Evolutionary conservation across 305 asterid species (phyloP).

Genomic region (Fraxinus paxiana): DNA sequence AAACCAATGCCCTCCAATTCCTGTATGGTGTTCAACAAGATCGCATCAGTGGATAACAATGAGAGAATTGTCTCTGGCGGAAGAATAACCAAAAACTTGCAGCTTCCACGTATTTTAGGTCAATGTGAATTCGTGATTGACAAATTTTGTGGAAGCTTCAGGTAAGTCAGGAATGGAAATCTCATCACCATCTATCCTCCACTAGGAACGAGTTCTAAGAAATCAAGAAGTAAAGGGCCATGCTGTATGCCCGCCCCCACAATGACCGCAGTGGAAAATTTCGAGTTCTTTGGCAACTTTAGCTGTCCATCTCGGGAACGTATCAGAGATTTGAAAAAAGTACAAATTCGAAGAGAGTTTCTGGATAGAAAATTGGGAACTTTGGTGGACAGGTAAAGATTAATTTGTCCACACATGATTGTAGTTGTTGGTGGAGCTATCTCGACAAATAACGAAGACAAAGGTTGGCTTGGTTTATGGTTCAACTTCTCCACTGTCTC

Average conservation of each 20-base stretch:
- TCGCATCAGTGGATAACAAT: conserved; percentile 1
- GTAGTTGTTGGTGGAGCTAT: not conserved
- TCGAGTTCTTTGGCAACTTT: not conserved
- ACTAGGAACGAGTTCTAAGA: not conserved
- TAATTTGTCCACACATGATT: not conserved
- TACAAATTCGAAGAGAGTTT: not conserved
- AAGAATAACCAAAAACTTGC: not conserved
- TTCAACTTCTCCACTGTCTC: not conserved
- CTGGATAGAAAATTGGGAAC: not conserved
- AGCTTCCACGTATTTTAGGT: not conserved
- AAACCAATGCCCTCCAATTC: not conserved
- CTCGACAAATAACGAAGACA: not conserved
- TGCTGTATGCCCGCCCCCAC: not conserved
- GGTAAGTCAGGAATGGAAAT: not conserved
- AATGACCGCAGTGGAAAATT: not conserved
- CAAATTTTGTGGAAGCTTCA: not conserved
- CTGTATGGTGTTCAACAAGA: not conserved
- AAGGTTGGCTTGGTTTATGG: not conserved
- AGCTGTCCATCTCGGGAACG: not conserved
- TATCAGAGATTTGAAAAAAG: not conserved
- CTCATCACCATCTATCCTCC: not conserved
- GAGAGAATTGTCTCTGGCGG: not conserved
- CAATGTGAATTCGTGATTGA: not conserved
- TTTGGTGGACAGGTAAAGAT: not conserved
- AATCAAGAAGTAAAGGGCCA: not conserved